Conservation (phyloP, 2,329 filamentous ascomycete genomes). For the Exophiala oligosperma region DNA sequence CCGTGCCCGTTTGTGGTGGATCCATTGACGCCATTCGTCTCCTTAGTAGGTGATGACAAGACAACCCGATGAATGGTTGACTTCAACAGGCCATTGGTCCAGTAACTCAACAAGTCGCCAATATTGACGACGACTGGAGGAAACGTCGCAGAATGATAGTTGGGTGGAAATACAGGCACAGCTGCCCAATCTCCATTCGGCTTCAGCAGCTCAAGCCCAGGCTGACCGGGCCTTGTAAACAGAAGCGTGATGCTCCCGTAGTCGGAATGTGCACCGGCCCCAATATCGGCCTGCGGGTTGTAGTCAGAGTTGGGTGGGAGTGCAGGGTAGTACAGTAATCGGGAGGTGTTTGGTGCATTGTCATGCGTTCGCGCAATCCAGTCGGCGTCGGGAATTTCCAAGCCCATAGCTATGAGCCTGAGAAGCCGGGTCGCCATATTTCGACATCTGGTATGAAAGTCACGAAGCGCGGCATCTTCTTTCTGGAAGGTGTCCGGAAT, state of each 20-base stretch:
- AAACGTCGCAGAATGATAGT: slow-evolving; percentile 40
- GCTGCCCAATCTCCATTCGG: slow-evolving; percentile 61
- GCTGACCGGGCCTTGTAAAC: slow-evolving; percentile 82
- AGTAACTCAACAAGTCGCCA: slow-evolving; percentile 73
- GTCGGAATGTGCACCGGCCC: slow-evolving; percentile 19
- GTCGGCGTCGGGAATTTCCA: slow-evolving; percentile 54
- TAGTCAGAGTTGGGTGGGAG: slow-evolving; percentile 8
- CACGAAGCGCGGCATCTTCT: slow-evolving; percentile 57
- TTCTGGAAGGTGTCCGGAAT: slow-evolving; percentile 65
- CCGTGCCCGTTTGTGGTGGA: neutral
- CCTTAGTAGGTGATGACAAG: slow-evolving; percentile 53
- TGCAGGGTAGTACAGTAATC: slow-evolving; percentile 14
- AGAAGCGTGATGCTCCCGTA: slow-evolving; percentile 63
- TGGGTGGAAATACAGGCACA: slow-evolving; percentile 65
- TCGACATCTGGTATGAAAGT: slow-evolving; percentile 71
- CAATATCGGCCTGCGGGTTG: slow-evolving; percentile 27
- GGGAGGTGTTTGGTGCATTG: slow-evolving; percentile 5
- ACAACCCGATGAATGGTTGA: slow-evolving; percentile 88
- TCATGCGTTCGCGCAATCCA: slow-evolving; percentile 31
- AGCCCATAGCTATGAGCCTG: slow-evolving; percentile 74
- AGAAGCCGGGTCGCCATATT: slow-evolving; percentile 71
- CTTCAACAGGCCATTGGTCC: slow-evolving; percentile 84
- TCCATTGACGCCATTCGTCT: neutral
- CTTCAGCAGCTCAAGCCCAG: slow-evolving; percentile 79
- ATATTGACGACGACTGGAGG: slow-evolving; percentile 71